Evolutionary conservation across 176 grass and related monocot species (phyloP).

Genomic region (Juncus inflexus): DNA sequence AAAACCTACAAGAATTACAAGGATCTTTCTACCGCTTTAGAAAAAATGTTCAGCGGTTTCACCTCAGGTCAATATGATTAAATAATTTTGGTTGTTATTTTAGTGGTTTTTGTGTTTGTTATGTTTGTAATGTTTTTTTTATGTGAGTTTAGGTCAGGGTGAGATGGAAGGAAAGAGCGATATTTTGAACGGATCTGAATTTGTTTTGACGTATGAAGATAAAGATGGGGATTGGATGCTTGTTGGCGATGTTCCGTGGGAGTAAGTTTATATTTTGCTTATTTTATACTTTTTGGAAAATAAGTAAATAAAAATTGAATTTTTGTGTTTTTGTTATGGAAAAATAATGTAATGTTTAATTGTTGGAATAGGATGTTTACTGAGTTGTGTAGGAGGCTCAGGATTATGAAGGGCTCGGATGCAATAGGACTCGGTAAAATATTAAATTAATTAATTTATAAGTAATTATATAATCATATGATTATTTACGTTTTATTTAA

Average conservation of each 20-base stretch:
- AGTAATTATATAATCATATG: neutral
- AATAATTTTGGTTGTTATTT: slow-evolving; percentile 15
- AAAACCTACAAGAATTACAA: slow-evolving; percentile 69
- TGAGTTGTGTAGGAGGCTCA: slow-evolving; percentile 24
- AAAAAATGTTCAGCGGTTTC: slow-evolving; percentile 77
- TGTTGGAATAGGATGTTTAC: slow-evolving; percentile 19
- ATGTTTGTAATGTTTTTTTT: slow-evolving; percentile 23
- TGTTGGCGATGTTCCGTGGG: slow-evolving; percentile 83
- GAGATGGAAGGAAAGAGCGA: slow-evolving; percentile 45
- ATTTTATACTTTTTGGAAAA: neutral
- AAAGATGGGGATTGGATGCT: slow-evolving; percentile 89
- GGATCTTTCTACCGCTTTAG: slow-evolving; percentile 55
- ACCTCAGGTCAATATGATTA: slow-evolving; percentile 50
- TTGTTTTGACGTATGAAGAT: slow-evolving; percentile 75
- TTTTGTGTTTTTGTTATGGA: neutral
- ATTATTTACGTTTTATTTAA: neutral
- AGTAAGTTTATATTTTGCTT: slow-evolving; percentile 34
- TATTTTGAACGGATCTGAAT: slow-evolving; percentile 55
- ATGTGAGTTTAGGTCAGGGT: slow-evolving; percentile 34
- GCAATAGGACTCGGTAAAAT: slow-evolving; percentile 28
- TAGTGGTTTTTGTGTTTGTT: slow-evolving; percentile 4
- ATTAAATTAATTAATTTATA: neutral
- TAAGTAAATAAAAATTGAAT: neutral
- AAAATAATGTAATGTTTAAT: neutral
- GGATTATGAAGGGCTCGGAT: slow-evolving; percentile 32